Percentiles rank a stretch among this genome's conserved stretches.
phyloP scores from a whole-genome alignment of 306 rosid genomes.

The Hippophae gyantsensis region DNA sequence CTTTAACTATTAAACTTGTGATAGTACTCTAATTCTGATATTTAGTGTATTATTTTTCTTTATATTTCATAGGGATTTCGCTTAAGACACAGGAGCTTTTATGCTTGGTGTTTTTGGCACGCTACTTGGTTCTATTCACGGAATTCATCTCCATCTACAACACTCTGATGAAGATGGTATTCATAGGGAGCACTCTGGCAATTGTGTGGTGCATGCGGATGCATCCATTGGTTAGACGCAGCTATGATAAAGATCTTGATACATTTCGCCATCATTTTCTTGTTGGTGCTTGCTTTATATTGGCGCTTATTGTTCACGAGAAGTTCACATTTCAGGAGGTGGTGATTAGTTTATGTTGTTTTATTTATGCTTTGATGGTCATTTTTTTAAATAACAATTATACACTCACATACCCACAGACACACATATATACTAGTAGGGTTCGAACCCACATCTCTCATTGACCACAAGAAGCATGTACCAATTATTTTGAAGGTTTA shows the following conservation, averaged over 20 bases:
- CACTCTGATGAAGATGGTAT: conserved; percentile 73
- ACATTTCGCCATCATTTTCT: conserved; percentile 74
- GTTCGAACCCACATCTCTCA: too few relatives aligned
- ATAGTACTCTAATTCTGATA: too few relatives aligned
- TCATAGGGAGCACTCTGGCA: conserved; percentile 63
- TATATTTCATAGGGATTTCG: conserved; percentile 51
- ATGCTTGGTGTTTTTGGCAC: conserved; percentile 68
- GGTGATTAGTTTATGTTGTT: not conserved
- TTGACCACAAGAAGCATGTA: too few relatives aligned
- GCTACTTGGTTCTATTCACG: conserved; percentile 84
- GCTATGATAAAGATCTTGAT: conserved; percentile 65
- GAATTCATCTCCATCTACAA: conserved; percentile 72
- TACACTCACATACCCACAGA: too few relatives aligned
- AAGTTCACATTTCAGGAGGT: conserved; percentile 75
- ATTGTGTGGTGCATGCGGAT: conserved; percentile 74
- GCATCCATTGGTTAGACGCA: conserved; percentile 58
- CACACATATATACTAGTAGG: too few relatives aligned
- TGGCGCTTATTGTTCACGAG: conserved; percentile 67
- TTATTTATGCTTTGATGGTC: too few relatives aligned
- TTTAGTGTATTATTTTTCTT: too few relatives aligned
- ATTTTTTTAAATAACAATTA: too few relatives aligned
- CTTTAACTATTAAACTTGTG: too few relatives aligned
- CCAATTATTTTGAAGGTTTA: too few relatives aligned
- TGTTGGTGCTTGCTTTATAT: conserved; percentile 37
- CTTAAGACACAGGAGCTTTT: conserved; percentile 89